These are phyloP conservation scores for Naganishia cerealis DNA, from an alignment of 1,284 basidiomycete species.

Conservation along the genomic window DNA sequence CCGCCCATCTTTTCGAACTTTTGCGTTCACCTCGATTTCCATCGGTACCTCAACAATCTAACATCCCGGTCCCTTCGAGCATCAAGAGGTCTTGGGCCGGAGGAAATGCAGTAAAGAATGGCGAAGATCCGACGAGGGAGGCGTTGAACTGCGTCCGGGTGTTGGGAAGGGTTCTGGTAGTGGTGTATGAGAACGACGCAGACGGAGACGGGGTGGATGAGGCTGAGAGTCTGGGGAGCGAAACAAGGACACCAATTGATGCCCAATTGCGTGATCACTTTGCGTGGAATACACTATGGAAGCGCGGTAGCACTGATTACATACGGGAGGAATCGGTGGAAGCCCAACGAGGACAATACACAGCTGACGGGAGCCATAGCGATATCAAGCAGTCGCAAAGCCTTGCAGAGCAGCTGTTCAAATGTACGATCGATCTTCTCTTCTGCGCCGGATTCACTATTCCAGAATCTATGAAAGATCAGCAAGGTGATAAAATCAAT, in stretches of 20 bases:
- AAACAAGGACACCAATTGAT: slow-evolving; percentile 16
- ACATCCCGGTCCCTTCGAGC: slow-evolving; percentile 57
- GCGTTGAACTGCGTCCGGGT: slow-evolving; percentile 83
- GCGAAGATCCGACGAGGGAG: slow-evolving; percentile 64
- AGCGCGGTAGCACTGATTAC: neutral
- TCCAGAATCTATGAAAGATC: slow-evolving; percentile 68
- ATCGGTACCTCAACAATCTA: slow-evolving; percentile 58
- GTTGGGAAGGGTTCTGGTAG: slow-evolving; percentile 79
- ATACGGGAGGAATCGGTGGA: neutral
- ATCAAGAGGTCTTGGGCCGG: slow-evolving; percentile 43
- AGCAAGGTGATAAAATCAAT: slow-evolving; percentile 68
- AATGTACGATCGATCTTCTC: slow-evolving; percentile 73
- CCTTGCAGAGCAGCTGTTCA: slow-evolving; percentile 74
- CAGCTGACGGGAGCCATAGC: slow-evolving; percentile 40
- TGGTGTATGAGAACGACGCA: slow-evolving; percentile 77
- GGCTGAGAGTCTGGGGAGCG: slow-evolving; percentile 40
- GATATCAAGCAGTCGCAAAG: slow-evolving; percentile 63
- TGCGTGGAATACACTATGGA: slow-evolving; percentile 32
- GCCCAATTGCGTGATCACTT: slow-evolving; percentile 26
- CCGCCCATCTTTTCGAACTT: slow-evolving; percentile 74
- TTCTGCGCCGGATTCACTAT: slow-evolving; percentile 90
- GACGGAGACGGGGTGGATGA: slow-evolving; percentile 56
- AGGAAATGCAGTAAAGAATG: slow-evolving; percentile 60
- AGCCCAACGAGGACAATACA: neutral
- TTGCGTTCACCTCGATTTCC: slow-evolving; percentile 81